These are phyloP conservation scores for Lachancea fermentati DNA, from an alignment of 805 yeast species.

Conservation along the genomic window DNA sequence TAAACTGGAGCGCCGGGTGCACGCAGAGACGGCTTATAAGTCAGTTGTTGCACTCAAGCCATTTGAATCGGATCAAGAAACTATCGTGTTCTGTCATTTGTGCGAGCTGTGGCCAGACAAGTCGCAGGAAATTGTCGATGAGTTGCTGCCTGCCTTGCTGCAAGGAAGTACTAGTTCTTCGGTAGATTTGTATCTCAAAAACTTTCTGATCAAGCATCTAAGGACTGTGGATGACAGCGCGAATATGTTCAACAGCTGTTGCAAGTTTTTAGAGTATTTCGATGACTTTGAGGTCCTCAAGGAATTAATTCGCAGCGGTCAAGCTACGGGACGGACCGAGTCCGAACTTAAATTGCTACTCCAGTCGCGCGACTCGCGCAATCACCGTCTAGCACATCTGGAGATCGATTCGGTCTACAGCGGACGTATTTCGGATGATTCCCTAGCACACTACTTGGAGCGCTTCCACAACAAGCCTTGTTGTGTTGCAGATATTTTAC, in stretches of 20 bases:
- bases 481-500: slow-evolving; percentile 55
- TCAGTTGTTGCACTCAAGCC: slow-evolving; percentile 51
- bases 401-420: slow-evolving; percentile 35
- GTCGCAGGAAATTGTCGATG: slow-evolving; percentile 33
- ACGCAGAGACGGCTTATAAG: slow-evolving; percentile 56
- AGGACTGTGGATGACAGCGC: slow-evolving; percentile 39
- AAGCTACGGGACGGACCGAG: slow-evolving; percentile 42
- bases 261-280: slow-evolving; percentile 42
- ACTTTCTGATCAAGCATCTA: slow-evolving; percentile 47
- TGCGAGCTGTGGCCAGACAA: slow-evolving; percentile 33
- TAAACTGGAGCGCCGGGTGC: slow-evolving; percentile 44
- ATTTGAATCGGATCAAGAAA: slow-evolving; percentile 55
- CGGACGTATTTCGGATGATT: slow-evolving; percentile 21
- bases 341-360: slow-evolving; percentile 34
- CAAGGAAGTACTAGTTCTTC: slow-evolving; percentile 12
- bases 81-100: slow-evolving; percentile 51
- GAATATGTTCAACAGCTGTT: slow-evolving; percentile 37
- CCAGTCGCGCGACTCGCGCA: slow-evolving; percentile 40
- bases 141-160: slow-evolving; percentile 28
- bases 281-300: slow-evolving; percentile 56
- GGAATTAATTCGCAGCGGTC: slow-evolving; percentile 51
- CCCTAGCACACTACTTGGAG: slow-evolving; percentile 39
- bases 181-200: slow-evolving; percentile 58
- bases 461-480: slow-evolving; percentile 53
- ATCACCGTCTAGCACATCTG: slow-evolving; percentile 49